Evolutionary conservation across 805 yeast species (phyloP).

Genomic region (Candida broadrunensis): DNA sequence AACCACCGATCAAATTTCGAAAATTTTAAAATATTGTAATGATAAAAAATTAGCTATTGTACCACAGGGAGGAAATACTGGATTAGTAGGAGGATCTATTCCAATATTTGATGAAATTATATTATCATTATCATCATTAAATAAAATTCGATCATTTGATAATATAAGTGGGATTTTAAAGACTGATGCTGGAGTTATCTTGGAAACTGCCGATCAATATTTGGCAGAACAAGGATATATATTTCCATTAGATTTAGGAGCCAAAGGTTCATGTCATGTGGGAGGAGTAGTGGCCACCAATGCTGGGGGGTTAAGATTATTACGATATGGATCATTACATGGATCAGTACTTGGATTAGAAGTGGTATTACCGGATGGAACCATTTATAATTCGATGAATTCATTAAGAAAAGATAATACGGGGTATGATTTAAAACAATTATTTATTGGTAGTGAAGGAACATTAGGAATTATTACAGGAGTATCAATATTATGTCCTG

Average conservation of each 20-base stretch:
- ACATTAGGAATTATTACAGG: conserved; percentile 90
- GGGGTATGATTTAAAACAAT: conserved; percentile 89
- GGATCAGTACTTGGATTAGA: conserved; percentile 90
- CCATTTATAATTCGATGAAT: conserved; percentile 73
- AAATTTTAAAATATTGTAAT: conserved; percentile 78
- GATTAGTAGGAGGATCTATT: conserved; percentile 90
- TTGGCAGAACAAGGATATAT: conserved; percentile 81
- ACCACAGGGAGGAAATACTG: conserved; percentile 98
- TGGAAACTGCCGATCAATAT: conserved; percentile 79
- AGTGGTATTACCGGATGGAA: conserved; percentile 90
- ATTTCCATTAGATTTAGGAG: conserved; percentile 92
- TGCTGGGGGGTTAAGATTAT: conserved; percentile 89
- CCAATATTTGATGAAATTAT: conserved; percentile 92
- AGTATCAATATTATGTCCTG: conserved; percentile 83
- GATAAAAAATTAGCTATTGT: conserved; percentile 76
- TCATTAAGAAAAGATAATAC: conserved; percentile 92
- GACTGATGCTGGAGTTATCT: conserved; percentile 86
- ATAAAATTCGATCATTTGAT: conserved; percentile 81
- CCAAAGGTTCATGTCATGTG: conserved; percentile 94
- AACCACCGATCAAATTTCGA: conserved; percentile 70
- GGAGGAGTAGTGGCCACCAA: conserved; percentile 96
- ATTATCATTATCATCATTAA: conserved; percentile 64
- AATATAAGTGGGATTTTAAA: conserved; percentile 78
- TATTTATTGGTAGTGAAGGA: conserved; percentile 93
- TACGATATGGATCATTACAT: conserved; percentile 89